Evolutionary conservation across 2,329 filamentous ascomycete species (phyloP), one percentile per base, ranked within the genome.

Genomic region (Ceratocystis huliohia): DNA sequence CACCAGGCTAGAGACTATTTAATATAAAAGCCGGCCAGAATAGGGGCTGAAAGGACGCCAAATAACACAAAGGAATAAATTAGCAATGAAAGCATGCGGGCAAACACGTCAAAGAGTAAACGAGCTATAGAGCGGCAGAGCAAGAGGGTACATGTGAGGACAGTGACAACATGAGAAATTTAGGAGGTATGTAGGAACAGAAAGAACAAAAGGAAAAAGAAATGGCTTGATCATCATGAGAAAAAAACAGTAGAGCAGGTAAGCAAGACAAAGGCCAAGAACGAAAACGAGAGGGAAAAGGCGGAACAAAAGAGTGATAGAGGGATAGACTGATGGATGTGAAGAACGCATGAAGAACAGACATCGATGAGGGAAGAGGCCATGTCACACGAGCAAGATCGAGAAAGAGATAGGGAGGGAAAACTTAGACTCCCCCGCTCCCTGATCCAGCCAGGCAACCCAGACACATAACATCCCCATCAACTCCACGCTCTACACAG

Each of bases 401-500:
- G 37, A 33, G 41, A 67, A 53, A 41, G 33, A 30, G 44, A 30
- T 15, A 63, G 30, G 64, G 33, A 6, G 25, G 25, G 5, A 57
- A 6, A 15, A 30, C 30, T 61, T 17, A 61, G 15, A 20, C 22
- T 30, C 33, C 33, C 7, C 41, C 37, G 20, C 3, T 57, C 53
- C 28, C 25, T 37, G 30, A 15, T 45, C 65, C 37, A 20, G 77
- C 77, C 50, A 86, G 76, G 69, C 87, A 89, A 1, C 84, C 84
- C 61, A 88, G 74, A 71, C 87, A 89, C 67, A 84, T 81, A 4
- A 88, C 81, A 61, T 88, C 85, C 30, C 86, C 86, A 65, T 88
- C 81, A 22, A 76, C 71, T 0, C 85, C 86, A 28, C 78, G 79
- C 72, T 89, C 87, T 2, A 88, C 80, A 72, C 86, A 88, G 74